These are phyloP conservation scores for Plasmodium gallinaceum DNA, from an alignment of 169 alveolate genomes.

Conservation along the genomic window DNA sequence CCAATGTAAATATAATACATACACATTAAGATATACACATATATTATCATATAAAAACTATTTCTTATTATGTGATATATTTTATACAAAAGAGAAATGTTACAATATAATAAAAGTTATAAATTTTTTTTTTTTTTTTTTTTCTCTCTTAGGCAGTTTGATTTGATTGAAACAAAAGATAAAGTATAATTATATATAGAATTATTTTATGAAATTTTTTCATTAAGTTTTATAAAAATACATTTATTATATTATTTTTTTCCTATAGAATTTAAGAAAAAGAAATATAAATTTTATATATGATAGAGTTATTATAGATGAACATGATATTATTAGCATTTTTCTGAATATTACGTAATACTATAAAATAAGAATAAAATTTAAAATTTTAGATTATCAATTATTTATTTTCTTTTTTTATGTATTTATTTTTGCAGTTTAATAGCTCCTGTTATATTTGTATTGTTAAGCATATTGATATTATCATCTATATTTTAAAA, in stretches of 20 bases:
- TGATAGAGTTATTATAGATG: slow-evolving; percentile 63
- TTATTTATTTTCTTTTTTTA: slow-evolving; percentile 20
- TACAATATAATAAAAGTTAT: background rate
- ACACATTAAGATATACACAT: background rate
- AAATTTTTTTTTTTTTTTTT: slow-evolving; percentile 4
- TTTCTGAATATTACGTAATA: slow-evolving; percentile 59
- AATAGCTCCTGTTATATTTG: slow-evolving; percentile 62
- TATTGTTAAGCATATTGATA: slow-evolving; percentile 60
- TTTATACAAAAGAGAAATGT: background rate
- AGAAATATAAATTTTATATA: slow-evolving; percentile 45
- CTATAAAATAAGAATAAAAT: background rate
- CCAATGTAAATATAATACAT: slow-evolving; percentile 47
- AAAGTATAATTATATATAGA: slow-evolving; percentile 21
- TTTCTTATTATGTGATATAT: background rate
- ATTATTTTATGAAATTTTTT: no score
- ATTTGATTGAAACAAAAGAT: slow-evolving; percentile 9
- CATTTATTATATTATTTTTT: background rate
- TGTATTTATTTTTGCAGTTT: slow-evolving; percentile 21
- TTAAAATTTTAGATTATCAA: background rate
- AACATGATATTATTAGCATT: slow-evolving; percentile 65
- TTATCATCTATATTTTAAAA: slow-evolving; percentile 29
- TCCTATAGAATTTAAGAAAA: slow-evolving; percentile 53
- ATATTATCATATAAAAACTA: background rate
- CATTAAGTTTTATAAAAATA: no score
- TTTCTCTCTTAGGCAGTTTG: slow-evolving; percentile 11